These are phyloP conservation scores for Leccinum subgranulosum DNA, from an alignment of 768 basidiomycete species.

Conservation along the genomic window DNA sequence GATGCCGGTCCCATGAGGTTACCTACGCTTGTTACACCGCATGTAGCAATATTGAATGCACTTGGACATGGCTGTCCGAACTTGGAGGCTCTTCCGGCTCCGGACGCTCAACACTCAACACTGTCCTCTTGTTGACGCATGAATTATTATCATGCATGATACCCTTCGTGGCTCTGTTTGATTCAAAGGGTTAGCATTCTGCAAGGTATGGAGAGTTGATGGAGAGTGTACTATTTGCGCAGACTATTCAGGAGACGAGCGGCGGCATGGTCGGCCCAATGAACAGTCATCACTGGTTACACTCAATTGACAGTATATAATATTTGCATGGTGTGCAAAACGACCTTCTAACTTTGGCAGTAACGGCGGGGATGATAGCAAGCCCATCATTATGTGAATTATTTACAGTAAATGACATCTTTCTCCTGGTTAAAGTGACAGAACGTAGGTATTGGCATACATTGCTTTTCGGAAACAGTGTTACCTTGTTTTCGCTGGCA, in stretches of 20 bases:
- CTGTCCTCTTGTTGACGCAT: neutral
- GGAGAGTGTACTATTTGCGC: too few species aligned
- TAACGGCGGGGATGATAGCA: neutral
- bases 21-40: too few species aligned
- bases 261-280: constrained; percentile 42
- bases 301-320: too few species aligned
- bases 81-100: too few species aligned
- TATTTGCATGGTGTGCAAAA: neutral
- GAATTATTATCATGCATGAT: too few species aligned
- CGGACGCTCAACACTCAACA: too few species aligned
- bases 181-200: too few species aligned
- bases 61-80: too few species aligned
- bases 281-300: constrained; percentile 38
- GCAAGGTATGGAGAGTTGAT: too few species aligned
- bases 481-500: neutral
- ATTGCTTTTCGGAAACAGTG: neutral
- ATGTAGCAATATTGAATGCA: too few species aligned
- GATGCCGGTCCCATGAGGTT: too few species aligned
- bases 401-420: neutral
- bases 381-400: neutral
- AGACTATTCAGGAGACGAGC: constrained; percentile 19
- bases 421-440: neutral
- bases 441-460: neutral
- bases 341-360: neutral
- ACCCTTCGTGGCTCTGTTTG: too few species aligned